Base-by-base conservation (phyloP, 1,284 basidiomycete species). In the Phlebopus sp. region DNA sequence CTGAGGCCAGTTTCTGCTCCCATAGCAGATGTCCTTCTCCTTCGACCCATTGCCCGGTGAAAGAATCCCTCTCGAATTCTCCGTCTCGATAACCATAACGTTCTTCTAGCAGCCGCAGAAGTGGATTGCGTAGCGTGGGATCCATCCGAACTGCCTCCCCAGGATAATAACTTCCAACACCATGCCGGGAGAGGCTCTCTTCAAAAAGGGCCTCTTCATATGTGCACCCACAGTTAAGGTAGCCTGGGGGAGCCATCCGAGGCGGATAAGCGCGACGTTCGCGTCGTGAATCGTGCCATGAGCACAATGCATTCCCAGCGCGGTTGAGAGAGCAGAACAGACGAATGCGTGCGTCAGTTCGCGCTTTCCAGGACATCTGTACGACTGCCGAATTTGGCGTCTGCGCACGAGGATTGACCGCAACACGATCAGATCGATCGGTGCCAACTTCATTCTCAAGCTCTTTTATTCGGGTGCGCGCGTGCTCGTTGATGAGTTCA, bases 111-210 rank as follows among this genome's bases (percentile, higher is more conserved):
- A 91, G 69, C 64, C 74, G 79, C 50, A 91, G 72, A 37, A 91
- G 75, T 31, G 87, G 85, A 54, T 90, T 90, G 38, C 88, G 78
- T 47, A 91, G 69, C 31, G 84, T 85, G 9, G 89, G 89, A 57
- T 91, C 89, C 88, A 91, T 91, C 57, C 88, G 83, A 41, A 90
- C 89, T 50, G 66, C 84, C 64, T 91, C 89, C 42, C 89, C 89
- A 0, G 88, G 89, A 53, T 81, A 79, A 58, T 90, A 90, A 62
- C 83, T 84, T 23, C 88, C 89, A 13, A 91, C 86, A 10, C 72
- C 75, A 53, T 90, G 86, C 14, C 87, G 79, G 13, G 88, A 66
- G 8, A 91, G 75, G 57, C 83, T 87, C 67, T 91, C 88, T 59
- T 91, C 88, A 60, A 91, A 91, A 11, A 91, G 76, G 13, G 89